Base-by-base conservation (phyloP, 805 yeast genomes). In the Yarrowia sp. region DNA sequence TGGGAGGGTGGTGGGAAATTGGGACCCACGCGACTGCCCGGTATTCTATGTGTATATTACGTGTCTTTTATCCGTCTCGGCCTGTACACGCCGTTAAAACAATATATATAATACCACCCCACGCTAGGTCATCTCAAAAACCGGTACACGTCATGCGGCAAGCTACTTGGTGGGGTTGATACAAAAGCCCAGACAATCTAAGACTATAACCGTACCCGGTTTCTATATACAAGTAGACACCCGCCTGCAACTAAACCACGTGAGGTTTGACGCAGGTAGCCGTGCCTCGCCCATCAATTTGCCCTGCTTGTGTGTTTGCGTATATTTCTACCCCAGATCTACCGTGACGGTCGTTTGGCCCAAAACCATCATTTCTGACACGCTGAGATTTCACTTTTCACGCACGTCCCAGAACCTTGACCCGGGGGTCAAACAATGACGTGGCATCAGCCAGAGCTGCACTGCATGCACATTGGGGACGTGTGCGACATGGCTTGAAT, bases 341-440 rank as follows among this genome's bases (percentile, higher is more conserved):
- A 33, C 57, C 42, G 10, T 31, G n/a, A 39, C 8, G 14, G 8
- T 36, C 18, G 15, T 15, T 45, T 8, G 1, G 3, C 35, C 28
- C 48, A 4, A 17, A 14, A 22, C 28, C 18, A 10, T 47, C 39
- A 8, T 14, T 31, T n/a, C 15, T 44, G 22, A 28, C 53, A 47
- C 53, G 18, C 9, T 15, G 14, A 17, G 13, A 17, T 50, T 36
- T 36, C 18, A 36, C 43, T 36, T 36, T 35, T 31, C 50, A 45
- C 41, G 22, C 58, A 22, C 57, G 42, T 36, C 43, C n/a, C 58
- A n/a, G 7, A 51, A 51, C 58, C 58, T 51, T 36, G 9, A 8
- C 22, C 22, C 28, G 28, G 28, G 33, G 22, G 43, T 51, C 58
- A 51, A 51, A 36, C 58, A 51, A 51, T 51, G 58, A 51, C 58